Evolutionary conservation across 2,329 filamentous ascomycete species (phyloP), one percentile per base, ranked within the genome.

Genomic region (Lachnum nothofagi): DNA sequence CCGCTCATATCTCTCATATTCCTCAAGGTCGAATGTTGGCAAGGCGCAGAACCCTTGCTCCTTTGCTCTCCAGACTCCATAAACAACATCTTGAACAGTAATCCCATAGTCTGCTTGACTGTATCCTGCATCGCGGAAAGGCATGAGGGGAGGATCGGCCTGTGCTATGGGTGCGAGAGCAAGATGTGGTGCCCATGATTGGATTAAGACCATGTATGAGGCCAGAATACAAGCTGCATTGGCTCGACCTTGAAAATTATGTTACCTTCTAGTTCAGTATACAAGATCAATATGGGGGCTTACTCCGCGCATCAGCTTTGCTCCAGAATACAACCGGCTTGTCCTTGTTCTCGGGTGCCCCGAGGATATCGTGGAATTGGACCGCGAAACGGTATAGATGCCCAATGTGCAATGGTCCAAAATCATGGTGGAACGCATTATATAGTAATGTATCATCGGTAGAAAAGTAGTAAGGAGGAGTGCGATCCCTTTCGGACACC

Each of bases 401-500:
- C 22, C 93, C 93, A 60, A 98, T 95, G 73, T 98, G 93, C 51
- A 98, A 76, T 63, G 93, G 93, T 62, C 93, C 93, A 68, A 98
- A 98, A 72, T 98, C 93, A 63, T 94, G 91, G 71, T 97, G 91
- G 71, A 98, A 98, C 25, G 91, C 91, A 69, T 98, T 98, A 77
- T 98, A 98, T 40, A 95, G 78, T 38, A 98, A 82, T 34, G 77
- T 85, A 65, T 95, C 88, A 66, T 98, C 93, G 59, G 97, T 84
- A 43, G 89, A 91, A 70, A 98, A 98, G 73, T 97, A 98, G 66
- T 88, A 91, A 1, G 93, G 93, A 47, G 83, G 72, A 58, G 78
- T 80, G 45, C 76, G 70, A n/a, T 75, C 69, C 51, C 70, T 68
- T 22, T 70, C 65, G n/a, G 69, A 65, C 22, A 68, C 55, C 38